Evolutionary conservation across 2,329 filamentous ascomycete genomes (phyloP).

Genomic region (Arthrinium phaeospermum): DNA sequence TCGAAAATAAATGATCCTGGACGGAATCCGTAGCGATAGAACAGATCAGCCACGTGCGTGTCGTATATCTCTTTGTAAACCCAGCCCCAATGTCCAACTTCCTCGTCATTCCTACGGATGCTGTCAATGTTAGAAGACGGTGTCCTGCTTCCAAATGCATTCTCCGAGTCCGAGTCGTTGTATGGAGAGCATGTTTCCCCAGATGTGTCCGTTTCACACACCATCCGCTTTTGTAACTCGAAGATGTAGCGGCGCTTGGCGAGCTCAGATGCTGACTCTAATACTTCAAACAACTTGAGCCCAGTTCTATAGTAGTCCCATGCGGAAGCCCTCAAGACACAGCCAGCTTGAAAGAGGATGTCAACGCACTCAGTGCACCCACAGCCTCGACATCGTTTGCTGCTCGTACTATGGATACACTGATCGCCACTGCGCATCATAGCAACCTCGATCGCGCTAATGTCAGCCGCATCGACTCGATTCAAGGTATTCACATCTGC

Average conservation of each 20-base stretch:
- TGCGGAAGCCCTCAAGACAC: neutral
- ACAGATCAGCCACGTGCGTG: neutral
- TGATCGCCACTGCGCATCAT: conserved; percentile 5
- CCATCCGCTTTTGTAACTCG: neutral
- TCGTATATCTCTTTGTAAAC: conserved; percentile 2
- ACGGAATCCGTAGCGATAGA: conserved; percentile 19
- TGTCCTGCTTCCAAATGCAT: too few species aligned
- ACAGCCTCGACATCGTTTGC: conserved; percentile 1
- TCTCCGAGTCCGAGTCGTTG: neutral
- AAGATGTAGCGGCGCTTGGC: conserved; percentile 19
- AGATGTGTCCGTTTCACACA: too few species aligned
- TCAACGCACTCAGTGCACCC: conserved; percentile 18
- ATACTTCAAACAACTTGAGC: neutral
- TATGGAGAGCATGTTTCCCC: neutral
- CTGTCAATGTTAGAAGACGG: neutral
- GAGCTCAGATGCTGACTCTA: conserved; percentile 15
- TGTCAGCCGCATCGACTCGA: neutral
- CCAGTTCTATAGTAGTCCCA: too few species aligned
- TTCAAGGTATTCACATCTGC: neutral
- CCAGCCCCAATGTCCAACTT: neutral
- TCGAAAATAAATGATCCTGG: neutral
- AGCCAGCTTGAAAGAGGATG: conserved; percentile 12
- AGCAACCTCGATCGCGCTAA: conserved; percentile 16
- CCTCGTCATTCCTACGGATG: neutral
- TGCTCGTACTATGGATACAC: neutral